Evolutionary conservation across 108 stramenopile species (phyloP).

Genomic region (Skeletonema costatum): DNA sequence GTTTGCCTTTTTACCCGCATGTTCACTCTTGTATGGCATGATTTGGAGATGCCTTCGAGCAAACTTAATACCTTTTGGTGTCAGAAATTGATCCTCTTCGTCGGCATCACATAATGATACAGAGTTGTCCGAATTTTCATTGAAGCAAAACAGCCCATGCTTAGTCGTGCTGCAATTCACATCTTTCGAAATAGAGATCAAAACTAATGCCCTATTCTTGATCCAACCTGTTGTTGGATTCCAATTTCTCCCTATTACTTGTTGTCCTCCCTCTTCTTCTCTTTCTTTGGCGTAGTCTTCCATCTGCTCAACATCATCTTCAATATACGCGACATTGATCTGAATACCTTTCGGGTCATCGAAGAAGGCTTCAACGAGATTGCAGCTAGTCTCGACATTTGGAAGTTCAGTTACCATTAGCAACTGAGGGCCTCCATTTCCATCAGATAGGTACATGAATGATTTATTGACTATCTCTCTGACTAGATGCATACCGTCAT

Average conservation of each 20-base stretch:
- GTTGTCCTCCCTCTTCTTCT: slow-evolving; percentile 17
- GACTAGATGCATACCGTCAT: slow-evolving; percentile 26
- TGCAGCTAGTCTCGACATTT: slow-evolving; percentile 33
- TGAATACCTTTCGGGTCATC: neutral
- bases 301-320: slow-evolving; percentile 34
- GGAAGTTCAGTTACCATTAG: slow-evolving; percentile 50
- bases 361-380: slow-evolving; percentile 1
- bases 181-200: slow-evolving; percentile 19
- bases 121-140: neutral
- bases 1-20: no score
- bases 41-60: neutral
- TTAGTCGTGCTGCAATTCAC: neutral
- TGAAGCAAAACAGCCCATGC: neutral
- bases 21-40: no score
- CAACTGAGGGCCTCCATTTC: neutral
- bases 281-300: slow-evolving; percentile 31
- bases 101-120: neutral
- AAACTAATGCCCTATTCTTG: slow-evolving; percentile 22
- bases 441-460: neutral
- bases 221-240: neutral
- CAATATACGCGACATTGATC: slow-evolving; percentile 33
- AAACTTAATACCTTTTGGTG: neutral
- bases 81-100: neutral
- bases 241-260: slow-evolving; percentile 6
- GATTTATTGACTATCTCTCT: slow-evolving; percentile 8